Evolutionary conservation across 2,329 filamentous ascomycete genomes (phyloP).

Genomic region (Podosphaera leucotricha): DNA sequence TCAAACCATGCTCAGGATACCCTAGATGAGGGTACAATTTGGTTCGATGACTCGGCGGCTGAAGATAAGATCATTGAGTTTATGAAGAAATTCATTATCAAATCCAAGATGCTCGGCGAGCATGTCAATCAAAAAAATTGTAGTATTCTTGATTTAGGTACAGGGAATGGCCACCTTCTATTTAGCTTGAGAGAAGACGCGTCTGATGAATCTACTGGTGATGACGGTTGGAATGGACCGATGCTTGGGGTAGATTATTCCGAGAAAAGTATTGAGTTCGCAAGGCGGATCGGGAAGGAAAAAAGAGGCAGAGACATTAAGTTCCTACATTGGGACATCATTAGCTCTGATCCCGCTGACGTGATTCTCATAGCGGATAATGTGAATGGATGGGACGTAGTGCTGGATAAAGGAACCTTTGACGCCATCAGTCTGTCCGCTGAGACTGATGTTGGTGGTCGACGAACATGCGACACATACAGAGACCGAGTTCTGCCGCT

Average conservation of each 20-base stretch:
- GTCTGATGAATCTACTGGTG: conserved; percentile 8
- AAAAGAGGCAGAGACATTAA: conserved; percentile 15
- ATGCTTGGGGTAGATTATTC: conserved; percentile 86
- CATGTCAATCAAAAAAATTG: conserved; percentile 16
- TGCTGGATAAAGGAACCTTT: conserved; percentile 96
- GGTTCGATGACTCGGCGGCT: conserved; percentile 87
- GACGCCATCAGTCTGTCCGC: conserved; percentile 69
- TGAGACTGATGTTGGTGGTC: conserved; percentile 26
- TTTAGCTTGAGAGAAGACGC: conserved; percentile 41
- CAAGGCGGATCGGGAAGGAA: conserved; percentile 32
- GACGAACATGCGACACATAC: conserved; percentile 54
- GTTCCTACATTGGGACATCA: conserved; percentile 30
- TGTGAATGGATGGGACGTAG: conserved; percentile 50
- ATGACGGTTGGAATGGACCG: conserved; percentile 34
- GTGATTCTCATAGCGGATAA: conserved; percentile 6
- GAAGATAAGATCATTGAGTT: conserved; percentile 55
- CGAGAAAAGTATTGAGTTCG: conserved; percentile 47
- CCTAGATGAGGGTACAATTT: conserved; percentile 65
- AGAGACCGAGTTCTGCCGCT: conserved; percentile 41
- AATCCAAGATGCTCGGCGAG: conserved; percentile 5
- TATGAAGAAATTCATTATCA: conserved; percentile 17
- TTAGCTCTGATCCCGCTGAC: conserved; percentile 19
- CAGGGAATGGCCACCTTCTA: conserved; percentile 82
- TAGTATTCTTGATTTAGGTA: conserved; percentile 66
- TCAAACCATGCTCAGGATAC: conserved; percentile 48